These are phyloP conservation scores for Suillus spraguei DNA, from an alignment of 768 basidiomycete genomes.

Conservation along the genomic window DNA sequence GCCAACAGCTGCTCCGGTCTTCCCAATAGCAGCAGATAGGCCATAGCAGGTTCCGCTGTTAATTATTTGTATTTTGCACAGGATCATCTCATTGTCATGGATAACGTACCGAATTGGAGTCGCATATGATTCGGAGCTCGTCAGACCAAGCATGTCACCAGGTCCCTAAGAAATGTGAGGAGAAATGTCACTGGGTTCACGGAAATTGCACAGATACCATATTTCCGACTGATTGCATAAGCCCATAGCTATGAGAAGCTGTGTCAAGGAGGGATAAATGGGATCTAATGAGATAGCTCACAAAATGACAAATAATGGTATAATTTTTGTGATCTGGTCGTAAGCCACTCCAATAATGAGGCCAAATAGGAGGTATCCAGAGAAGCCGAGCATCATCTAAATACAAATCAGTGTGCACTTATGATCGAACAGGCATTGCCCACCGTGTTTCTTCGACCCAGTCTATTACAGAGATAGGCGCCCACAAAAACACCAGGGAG, in stretches of 20 bases:
- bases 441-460: constrained; percentile 62
- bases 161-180: constrained; percentile 50
- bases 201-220: constrained; percentile 39
- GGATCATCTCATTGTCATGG: background rate
- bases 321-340: constrained; percentile 60
- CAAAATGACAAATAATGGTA: constrained; percentile 71
- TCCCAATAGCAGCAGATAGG: constrained; percentile 66
- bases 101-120: constrained; percentile 57
- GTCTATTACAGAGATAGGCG: constrained; percentile 49
- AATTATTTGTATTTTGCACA: constrained; percentile 4
- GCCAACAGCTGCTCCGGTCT: constrained; percentile 72
- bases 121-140: constrained; percentile 68
- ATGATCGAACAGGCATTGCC: constrained; percentile 17
- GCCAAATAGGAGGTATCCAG: constrained; percentile 67
- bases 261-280: constrained; percentile 11
- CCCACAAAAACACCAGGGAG: constrained; percentile 63
- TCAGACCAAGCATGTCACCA: constrained; percentile 70
- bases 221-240: constrained; percentile 77
- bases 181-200: background rate
- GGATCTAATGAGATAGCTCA: constrained; percentile 31
- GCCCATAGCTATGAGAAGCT: constrained; percentile 52
- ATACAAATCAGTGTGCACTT: constrained; percentile 10
- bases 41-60: constrained; percentile 70
- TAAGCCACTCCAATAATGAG: constrained; percentile 63
- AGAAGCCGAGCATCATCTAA: constrained; percentile 70